These are phyloP conservation scores for Ogataea methylovora DNA, from an alignment of 805 yeast genomes.

Conservation along the genomic window DNA sequence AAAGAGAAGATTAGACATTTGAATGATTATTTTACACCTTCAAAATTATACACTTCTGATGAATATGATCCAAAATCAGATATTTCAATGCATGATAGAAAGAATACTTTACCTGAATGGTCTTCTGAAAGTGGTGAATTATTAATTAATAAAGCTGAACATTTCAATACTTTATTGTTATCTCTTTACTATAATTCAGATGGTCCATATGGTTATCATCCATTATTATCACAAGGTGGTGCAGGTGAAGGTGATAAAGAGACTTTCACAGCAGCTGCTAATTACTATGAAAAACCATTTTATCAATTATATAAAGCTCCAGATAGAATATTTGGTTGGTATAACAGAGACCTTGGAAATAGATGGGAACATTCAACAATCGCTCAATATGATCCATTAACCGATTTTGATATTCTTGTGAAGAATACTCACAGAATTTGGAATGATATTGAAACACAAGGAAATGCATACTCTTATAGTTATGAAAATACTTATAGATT, in stretches of 20 bases:
- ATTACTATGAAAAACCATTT: slow-evolving; percentile 33
- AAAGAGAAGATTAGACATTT: slow-evolving; percentile 14
- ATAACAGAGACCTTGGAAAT: slow-evolving; percentile 6
- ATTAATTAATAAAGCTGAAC: slow-evolving; percentile 46
- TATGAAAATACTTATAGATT: slow-evolving; percentile 9
- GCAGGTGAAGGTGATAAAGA: slow-evolving; percentile 77
- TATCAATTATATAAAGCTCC: slow-evolving; percentile 39
- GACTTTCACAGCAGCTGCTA: slow-evolving; percentile 61
- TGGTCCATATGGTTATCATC: slow-evolving; percentile 55
- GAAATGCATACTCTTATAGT: slow-evolving; percentile 4
- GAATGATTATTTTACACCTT: slow-evolving; percentile 19
- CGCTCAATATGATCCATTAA: slow-evolving; percentile 22
- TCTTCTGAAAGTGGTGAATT: slow-evolving; percentile 66
- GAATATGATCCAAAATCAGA: slow-evolving; percentile 16
- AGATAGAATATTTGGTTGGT: slow-evolving; percentile 15
- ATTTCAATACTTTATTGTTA: slow-evolving; percentile 48
- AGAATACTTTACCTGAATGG: slow-evolving; percentile 58
- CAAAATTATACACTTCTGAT: neutral
- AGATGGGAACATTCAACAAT: slow-evolving; percentile 22
- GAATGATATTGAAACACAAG: slow-evolving; percentile 4
- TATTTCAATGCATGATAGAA: slow-evolving; percentile 50
- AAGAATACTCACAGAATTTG: slow-evolving; percentile 4
- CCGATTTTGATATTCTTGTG: slow-evolving; percentile 18
- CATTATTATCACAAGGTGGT: slow-evolving; percentile 50
- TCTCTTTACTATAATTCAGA: slow-evolving; percentile 58